Conservation (phyloP, 78 protist species). For the Dictyostelium capitatum region DNA sequence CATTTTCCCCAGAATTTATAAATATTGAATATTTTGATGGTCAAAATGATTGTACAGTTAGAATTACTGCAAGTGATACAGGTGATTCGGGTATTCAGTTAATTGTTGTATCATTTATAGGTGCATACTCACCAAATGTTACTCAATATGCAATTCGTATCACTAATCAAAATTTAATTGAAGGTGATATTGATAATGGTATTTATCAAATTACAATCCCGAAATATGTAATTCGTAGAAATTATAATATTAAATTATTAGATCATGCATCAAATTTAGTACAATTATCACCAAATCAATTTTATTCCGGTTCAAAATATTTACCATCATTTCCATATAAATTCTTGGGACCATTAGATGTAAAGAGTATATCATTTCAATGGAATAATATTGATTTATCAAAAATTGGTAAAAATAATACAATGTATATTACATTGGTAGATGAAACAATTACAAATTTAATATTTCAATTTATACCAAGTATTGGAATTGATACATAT, state of each 20-base stretch:
- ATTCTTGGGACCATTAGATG: not conserved
- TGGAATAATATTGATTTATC: not conserved
- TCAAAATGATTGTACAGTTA: not conserved
- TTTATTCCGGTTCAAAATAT: not conserved
- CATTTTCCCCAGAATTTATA: not conserved
- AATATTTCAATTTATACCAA: constrained; percentile 4
- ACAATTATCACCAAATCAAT: not conserved
- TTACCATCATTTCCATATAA: not conserved
- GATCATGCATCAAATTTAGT: not conserved
- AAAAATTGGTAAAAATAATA: not conserved
- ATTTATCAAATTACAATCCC: not conserved
- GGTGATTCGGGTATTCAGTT: not conserved
- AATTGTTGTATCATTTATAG: not conserved
- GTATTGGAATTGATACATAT: not conserved
- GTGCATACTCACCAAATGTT: not conserved
- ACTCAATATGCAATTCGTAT: not conserved
- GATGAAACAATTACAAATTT: not conserved
- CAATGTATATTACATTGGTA: not conserved
- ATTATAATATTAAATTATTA: not conserved
- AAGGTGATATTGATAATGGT: not conserved
- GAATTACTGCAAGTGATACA: not conserved
- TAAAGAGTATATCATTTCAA: not conserved
- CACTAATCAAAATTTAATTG: not conserved
- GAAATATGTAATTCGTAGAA: not conserved
- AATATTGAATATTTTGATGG: not conserved